Evolutionary conservation across 352 stramenopile genomes (phyloP).

Genomic region (Globisporangium radiosum): DNA sequence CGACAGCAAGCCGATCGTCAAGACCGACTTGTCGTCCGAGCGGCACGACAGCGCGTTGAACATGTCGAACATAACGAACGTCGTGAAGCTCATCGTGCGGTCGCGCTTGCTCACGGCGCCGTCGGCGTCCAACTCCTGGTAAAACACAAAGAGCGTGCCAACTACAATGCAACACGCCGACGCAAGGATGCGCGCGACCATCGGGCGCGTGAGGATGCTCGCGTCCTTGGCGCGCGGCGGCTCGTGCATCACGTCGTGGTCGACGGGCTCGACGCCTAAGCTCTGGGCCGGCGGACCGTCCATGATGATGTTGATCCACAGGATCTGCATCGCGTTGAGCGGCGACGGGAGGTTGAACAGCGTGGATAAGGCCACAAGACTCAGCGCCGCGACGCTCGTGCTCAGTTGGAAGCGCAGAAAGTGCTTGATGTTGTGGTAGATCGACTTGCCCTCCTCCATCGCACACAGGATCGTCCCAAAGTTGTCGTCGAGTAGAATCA

Average conservation of each 20-base stretch:
- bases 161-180: constrained; percentile 74
- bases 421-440: constrained; percentile 96
- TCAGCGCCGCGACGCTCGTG: constrained; percentile 92
- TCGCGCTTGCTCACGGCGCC: constrained; percentile 90
- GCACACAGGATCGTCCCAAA: constrained; percentile 95
- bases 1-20: constrained; percentile 87
- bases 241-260: constrained; percentile 81
- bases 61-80: constrained; percentile 98
- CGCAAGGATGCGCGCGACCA: constrained; percentile 59
- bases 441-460: constrained; percentile 93
- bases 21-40: constrained; percentile 92
- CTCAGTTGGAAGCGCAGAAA: constrained; percentile 97
- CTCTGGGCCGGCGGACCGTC: constrained; percentile 85
- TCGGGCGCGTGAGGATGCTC: constrained; percentile 68
- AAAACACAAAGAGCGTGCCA: constrained; percentile 82
- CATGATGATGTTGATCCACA: constrained; percentile 99
- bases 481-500: constrained; percentile 97
- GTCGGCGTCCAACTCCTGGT: constrained; percentile 80
- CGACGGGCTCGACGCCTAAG: constrained; percentile 82
- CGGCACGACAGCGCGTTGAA: constrained; percentile 97
- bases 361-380: constrained; percentile 63
- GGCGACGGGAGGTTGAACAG: constrained; percentile 65
- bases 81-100: constrained; percentile 98
- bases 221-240: constrained; percentile 72
- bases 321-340: constrained; percentile 94